Base-by-base conservation (phyloP, 805 yeast genomes). In the Candida chilensis region DNA sequence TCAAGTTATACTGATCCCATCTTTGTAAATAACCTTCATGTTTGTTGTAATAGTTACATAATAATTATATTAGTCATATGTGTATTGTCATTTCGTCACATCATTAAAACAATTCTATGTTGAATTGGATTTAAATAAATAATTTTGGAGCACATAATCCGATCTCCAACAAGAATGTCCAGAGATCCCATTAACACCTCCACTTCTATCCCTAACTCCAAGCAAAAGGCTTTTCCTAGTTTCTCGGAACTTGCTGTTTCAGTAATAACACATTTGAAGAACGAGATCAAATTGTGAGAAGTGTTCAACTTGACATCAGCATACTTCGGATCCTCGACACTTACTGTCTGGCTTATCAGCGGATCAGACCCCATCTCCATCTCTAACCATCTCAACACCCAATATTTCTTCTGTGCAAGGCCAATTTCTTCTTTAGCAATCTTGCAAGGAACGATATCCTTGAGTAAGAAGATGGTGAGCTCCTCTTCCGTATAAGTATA, bases 1-100 rank as follows among this genome's bases (percentile, higher is more conserved):
- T 90, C 43, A 84, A 80, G 49, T 60, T 90, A 35, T 85, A 82
- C 47, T 86, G 54, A 43, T 57, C 35, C 55, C 64, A 8, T 19
- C 21, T 11, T 19, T 11, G 8, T 19, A n/a, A n/a, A n/a, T n/a
- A n/a, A n/a, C n/a, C n/a, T n/a, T n/a, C n/a, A n/a, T n/a, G n/a
- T n/a, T n/a, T n/a, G n/a, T n/a, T n/a, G n/a, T n/a, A n/a, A n/a
- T n/a, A n/a, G n/a, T n/a, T n/a, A n/a, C n/a, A n/a, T n/a, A n/a
- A 24, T 24, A 17, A 10, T 11, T 12, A 28, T 36, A 21, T 26
- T 20, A 16, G 11, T 10, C 5, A 7, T 15, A 14, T 25, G 9
- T 27, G 11, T 20, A 18, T 32, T 13, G 12, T 14, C 15, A 5
- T 12, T 12, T 10, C 38, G 34, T 31, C 48, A 49, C 31, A 50